Conservation (phyloP, 2,329 filamentous ascomycete species). For the Zymoseptoria pseudotritici region DNA sequence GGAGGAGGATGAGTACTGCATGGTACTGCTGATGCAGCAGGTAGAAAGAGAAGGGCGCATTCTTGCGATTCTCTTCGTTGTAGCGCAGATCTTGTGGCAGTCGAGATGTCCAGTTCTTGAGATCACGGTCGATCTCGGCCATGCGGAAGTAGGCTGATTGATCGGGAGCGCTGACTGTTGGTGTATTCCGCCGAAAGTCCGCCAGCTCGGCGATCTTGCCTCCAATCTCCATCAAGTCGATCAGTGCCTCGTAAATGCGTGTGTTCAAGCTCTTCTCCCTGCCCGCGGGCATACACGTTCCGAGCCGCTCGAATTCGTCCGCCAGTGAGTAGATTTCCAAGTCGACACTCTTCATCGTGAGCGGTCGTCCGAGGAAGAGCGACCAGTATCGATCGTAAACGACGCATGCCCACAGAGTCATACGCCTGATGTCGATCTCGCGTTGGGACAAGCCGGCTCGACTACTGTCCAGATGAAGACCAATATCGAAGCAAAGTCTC, state of each 20-base stretch:
- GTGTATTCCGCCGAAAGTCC: slow-evolving; percentile 15
- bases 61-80: slow-evolving; percentile 17
- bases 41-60: slow-evolving; percentile 20
- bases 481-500: slow-evolving; percentile 21
- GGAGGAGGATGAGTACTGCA: slow-evolving; percentile 18
- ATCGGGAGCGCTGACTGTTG: slow-evolving; percentile 11
- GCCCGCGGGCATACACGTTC: slow-evolving; percentile 20
- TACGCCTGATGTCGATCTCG: slow-evolving; percentile 20
- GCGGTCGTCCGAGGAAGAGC: slow-evolving; percentile 21
- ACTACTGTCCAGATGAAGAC: slow-evolving; percentile 22
- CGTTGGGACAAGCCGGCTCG: slow-evolving; percentile 16
- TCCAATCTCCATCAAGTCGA: slow-evolving; percentile 23
- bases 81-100: slow-evolving; percentile 20
- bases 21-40: slow-evolving; percentile 23
- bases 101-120: slow-evolving; percentile 18
- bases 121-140: slow-evolving; percentile 19
- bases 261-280: slow-evolving; percentile 18
- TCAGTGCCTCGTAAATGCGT: slow-evolving; percentile 21
- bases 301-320: slow-evolving; percentile 20
- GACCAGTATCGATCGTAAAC: slow-evolving; percentile 24
- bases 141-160: slow-evolving; percentile 23
- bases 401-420: slow-evolving; percentile 23
- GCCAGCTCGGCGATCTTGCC: slow-evolving; percentile 23
- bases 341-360: slow-evolving; percentile 21
- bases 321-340: slow-evolving; percentile 20